phyloP scores from a whole-genome alignment of 2,329 filamentous ascomycete species.

The Venturia effusa region DNA sequence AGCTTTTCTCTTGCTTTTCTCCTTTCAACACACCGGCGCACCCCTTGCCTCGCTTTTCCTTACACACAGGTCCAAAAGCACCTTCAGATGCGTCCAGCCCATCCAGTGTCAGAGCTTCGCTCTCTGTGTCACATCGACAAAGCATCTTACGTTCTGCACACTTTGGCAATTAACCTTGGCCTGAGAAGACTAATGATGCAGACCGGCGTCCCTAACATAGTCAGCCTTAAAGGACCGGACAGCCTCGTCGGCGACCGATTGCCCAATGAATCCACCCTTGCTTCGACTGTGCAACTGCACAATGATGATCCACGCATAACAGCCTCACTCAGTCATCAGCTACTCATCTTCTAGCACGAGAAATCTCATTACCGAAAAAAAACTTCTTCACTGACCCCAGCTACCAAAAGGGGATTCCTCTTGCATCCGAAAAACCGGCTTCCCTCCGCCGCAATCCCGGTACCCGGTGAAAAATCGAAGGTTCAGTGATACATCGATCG shows the following conservation, averaged over 20 bases:
- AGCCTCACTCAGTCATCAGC: background rate
- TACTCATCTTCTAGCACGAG: no score
- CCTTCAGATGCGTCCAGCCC: background rate
- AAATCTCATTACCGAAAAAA: background rate
- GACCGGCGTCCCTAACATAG: background rate
- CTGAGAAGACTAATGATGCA: background rate
- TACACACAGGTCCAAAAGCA: background rate
- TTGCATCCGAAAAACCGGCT: background rate
- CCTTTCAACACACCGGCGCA: background rate
- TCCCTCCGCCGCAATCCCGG: background rate
- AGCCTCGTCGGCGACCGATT: background rate
- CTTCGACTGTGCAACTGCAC: background rate
- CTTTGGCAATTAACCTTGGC: background rate
- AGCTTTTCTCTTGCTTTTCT: background rate
- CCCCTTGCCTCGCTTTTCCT: background rate
- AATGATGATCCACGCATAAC: background rate
- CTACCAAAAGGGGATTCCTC: background rate
- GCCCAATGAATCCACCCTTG: background rate
- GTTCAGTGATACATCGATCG: background rate
- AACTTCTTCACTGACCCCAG: background rate
- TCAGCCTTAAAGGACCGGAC: background rate
- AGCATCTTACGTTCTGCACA: background rate
- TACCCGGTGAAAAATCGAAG: background rate
- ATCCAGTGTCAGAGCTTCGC: no score
- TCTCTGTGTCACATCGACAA: background rate